These are phyloP conservation scores for Nakazawaea wickerhamii DNA, from an alignment of 805 yeast genomes.

Conservation along the genomic window DNA sequence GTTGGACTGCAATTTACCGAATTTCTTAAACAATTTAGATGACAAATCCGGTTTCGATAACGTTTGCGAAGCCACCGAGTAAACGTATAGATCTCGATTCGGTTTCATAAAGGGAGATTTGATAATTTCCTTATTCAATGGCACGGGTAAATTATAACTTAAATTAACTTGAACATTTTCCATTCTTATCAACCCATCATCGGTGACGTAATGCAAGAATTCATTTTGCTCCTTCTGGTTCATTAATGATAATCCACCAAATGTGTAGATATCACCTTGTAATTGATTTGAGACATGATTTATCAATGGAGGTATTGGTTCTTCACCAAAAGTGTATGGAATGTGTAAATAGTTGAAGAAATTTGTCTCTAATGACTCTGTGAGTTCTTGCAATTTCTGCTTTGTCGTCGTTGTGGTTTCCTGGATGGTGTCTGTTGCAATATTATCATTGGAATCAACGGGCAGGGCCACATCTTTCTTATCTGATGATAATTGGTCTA, in stretches of 20 bases:
- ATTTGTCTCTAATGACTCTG: constrained; percentile 12
- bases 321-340: constrained; percentile 33
- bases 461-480: constrained; percentile 1
- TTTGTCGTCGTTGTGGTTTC: constrained; percentile 9
- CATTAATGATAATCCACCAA: constrained; percentile 39
- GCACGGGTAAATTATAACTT: constrained; percentile 38
- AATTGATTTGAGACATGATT: constrained; percentile 39
- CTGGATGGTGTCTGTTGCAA: neutral
- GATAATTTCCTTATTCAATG: constrained; percentile 35
- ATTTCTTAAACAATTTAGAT: constrained; percentile 16
- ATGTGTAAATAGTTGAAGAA: constrained; percentile 20
- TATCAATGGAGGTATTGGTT: constrained; percentile 35
- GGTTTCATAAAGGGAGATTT: constrained; percentile 37
- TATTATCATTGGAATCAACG: neutral
- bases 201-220: constrained; percentile 22
- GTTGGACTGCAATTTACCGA: neutral
- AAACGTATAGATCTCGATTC: constrained; percentile 30
- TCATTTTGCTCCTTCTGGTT: constrained; percentile 20
- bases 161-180: constrained; percentile 25
- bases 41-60: constrained; percentile 26
- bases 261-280: constrained; percentile 30
- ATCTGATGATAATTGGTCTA: no score
- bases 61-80: constrained; percentile 35
- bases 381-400: constrained; percentile 8
- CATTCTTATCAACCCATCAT: constrained; percentile 27